Evolutionary conservation across 2,329 filamentous ascomycete genomes (phyloP), one percentile per base, ranked within the genome.

Genomic region (Fusarium incarnatum): DNA sequence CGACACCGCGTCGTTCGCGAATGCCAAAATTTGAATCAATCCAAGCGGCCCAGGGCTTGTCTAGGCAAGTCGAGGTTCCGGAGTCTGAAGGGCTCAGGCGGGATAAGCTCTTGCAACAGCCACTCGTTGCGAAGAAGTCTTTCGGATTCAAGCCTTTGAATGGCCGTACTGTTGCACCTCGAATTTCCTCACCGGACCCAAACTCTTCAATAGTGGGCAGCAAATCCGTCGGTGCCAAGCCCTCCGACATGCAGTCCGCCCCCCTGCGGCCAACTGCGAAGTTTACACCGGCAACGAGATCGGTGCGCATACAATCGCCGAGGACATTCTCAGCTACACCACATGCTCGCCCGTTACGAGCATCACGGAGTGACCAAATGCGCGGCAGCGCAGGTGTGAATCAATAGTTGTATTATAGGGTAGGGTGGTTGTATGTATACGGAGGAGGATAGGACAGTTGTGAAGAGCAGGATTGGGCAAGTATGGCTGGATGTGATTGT

Each of bases 231-330:
- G 67, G 67, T 27, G 48, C 60, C n/a, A 70, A 61, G 22, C 58
- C 71, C 52, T 62, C 57, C 34, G 61, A 61, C 11, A 46, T 56
- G 13, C 67, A 68, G 7, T 70, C 66, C 48, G 67, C 34, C 20
- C 55, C 56, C 20, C 28, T 56, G n/a, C 55, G 42, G 34, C 73
- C 68, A 28, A 52, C 56, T 13, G 47, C 44, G 1, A 66, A 49
- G 18, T 48, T 60, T 11, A 62, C 59, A 10, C 60, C 71, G 40
- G 64, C 64, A 18, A 65, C 64, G 32, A 72, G 72, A 56, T 75
- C 72, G 46, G 73, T 75, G 25, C 73, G 70, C 45, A 68, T 75
- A 23, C 70, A 71, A 28, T 75, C 73, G n/a, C 73, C 73, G 6
- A 70, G 60, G 45, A 54, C 57, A 32, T 67, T 72, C 28, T 68